These are phyloP conservation scores for Karstenula rhodostoma DNA, from an alignment of 2,329 filamentous ascomycete genomes.

Conservation along the genomic window DNA sequence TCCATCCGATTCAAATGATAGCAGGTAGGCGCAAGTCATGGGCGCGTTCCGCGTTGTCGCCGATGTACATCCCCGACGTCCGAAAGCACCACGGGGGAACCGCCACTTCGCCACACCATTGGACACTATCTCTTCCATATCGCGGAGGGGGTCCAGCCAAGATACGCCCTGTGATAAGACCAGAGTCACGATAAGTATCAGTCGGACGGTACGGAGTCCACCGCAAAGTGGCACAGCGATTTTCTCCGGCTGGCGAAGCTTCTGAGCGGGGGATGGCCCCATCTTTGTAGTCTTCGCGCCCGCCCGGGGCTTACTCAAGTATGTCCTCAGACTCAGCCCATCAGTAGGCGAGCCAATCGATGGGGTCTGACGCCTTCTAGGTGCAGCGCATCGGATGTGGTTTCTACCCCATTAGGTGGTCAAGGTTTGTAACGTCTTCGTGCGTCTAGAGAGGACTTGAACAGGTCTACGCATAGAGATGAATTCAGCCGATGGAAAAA, in stretches of 20 bases:
- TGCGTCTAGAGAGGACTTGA: too few species aligned
- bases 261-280: not conserved
- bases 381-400: not conserved
- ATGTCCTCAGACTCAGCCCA: not conserved
- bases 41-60: not conserved
- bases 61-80: constrained; percentile 11
- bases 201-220: constrained; percentile 10
- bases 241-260: not conserved
- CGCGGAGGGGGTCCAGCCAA: not conserved
- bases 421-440: too few species aligned
- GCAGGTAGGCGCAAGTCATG: not conserved
- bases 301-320: not conserved
- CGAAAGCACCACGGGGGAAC: not conserved
- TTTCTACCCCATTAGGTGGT: constrained; percentile 3
- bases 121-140: not conserved
- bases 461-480: too few species aligned
- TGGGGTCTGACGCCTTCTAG: not conserved
- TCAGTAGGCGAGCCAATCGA: not conserved
- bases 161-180: not conserved
- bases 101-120: not conserved
- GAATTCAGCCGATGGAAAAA: too few species aligned
- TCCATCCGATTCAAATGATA: too few species aligned
- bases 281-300: not conserved
- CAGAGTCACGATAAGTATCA: not conserved
- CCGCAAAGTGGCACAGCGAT: constrained; percentile 9